Base-by-base conservation (phyloP, 768 basidiomycete genomes). In the Suillus fuscotomentosus region DNA sequence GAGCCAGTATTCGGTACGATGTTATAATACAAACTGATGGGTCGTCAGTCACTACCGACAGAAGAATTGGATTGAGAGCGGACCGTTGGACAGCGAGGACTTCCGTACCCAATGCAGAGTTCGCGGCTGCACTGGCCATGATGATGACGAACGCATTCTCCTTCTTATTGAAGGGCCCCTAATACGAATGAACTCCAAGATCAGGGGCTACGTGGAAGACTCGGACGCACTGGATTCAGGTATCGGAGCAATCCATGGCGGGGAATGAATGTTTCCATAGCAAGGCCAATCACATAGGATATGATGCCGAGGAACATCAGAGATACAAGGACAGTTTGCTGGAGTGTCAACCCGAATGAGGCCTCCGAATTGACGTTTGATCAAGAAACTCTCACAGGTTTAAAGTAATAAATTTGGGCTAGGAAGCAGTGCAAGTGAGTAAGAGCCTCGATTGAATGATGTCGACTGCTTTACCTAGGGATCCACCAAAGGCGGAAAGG, bases 391-490 rank as follows among this genome's bases (percentile, higher is more conserved):
- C 75, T 63, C 68, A 83, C 84, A 4, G 84, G 84, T 72, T 86
- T 86, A 72, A 86, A 87, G 69, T 86, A 87, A 70, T 85, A 86
- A 38, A 87, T 86, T 66, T 87, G 80, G 36, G 84, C 84, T 84
- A 62, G 20, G 67, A 45, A 55, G 20, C 20, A 20, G 20, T 4
- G 0, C 36, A 31, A 22, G 62, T 60, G 24, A 66, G 68, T 27
- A 61, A 53, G 50, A 62, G 51, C n/a, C 24, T 62, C 53, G 60
- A 61, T 38, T 50, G 20, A 4, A 38, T 39, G 48, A 14, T 68
- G 4, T 31, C 5, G 20, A 34, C 31, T 54, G 20, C 10, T 20
- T 13, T 68, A 81, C 83, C 83, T 27, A 86, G 75, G 15, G 84
- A 80, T 53, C 82, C 80, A 67, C 84, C 83, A 45, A 86, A 73